Evolutionary conservation across 345 rosid genomes (phyloP), one percentile per base, ranked within the genome.

Genomic region (Salix exigua): DNA sequence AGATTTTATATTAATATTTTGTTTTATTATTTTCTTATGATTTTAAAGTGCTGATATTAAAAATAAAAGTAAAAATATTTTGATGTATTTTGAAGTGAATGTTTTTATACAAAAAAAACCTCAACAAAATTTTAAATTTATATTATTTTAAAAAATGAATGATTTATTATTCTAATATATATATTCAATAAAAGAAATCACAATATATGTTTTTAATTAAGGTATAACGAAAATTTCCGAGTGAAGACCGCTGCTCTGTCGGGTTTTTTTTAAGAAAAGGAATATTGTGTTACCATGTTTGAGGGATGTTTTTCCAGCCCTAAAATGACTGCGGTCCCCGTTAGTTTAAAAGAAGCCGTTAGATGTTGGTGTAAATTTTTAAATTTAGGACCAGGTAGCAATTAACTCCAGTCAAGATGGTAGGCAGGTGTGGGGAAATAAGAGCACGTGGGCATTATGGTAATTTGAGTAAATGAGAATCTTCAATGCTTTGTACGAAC

Each of bases 251-350:
- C 18, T 14, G 51, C 4, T 46, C 6, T 14, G 18, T 46, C 19
- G 1, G 18, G 4, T 6, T 31, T 14, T 30, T 42, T 19, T 37
- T 38, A 11, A 25, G 18, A 61, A 66, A 66, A 25, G 30, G 68
- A 71, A 66, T 31, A 46, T 48, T 61, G 25, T 65, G 46, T 50
- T 21, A 10, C 33, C 44, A 26, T 74, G 46, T 63, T 80, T 68
- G 40, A 9, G 58, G 68, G 37, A 1, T 28, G 21, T 18, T 42
- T 2, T 55, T 55, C 26, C 12, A 7, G 26, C 62, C 62, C 62
- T 8, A 7, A 8, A 55, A 55, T 55, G 13, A 58, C 62, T n/a
- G 62, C 4, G 12, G 28, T 10, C 23, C 11, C 28, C 62, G 28
- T 58, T 23, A 25, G 62, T 58, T 9, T 58, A 11, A 58, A 10